Conservation (phyloP, 495 filamentous ascomycete genomes). For the Chlorociboria aeruginascens region DNA sequence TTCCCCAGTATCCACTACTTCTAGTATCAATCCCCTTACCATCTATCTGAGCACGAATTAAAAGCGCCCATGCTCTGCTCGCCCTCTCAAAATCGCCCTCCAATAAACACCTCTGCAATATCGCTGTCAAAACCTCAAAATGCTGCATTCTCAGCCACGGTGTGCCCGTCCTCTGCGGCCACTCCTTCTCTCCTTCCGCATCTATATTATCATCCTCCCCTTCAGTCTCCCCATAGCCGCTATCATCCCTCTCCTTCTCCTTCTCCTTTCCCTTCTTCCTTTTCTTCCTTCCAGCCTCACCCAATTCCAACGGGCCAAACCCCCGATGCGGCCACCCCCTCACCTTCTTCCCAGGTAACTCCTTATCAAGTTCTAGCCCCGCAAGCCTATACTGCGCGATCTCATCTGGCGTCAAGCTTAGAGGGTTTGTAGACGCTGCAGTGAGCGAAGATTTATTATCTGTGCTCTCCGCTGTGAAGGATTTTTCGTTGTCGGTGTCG, state of each 20-base stretch:
- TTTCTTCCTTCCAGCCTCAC: not conserved
- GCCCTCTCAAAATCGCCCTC: slow-evolving; percentile 51
- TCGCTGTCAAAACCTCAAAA: slow-evolving; percentile 42
- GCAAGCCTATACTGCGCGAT: slow-evolving; percentile 35
- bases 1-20: slow-evolving; percentile 46
- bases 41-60: slow-evolving; percentile 42
- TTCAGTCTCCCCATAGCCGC: not conserved
- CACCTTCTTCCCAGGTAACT: slow-evolving; percentile 23
- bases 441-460: not conserved
- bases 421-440: slow-evolving; percentile 16
- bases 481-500: not conserved
- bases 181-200: not conserved
- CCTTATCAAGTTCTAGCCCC: slow-evolving; percentile 31
- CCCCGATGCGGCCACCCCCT: slow-evolving; percentile 33
- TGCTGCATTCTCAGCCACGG: slow-evolving; percentile 39
- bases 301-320: slow-evolving; percentile 18
- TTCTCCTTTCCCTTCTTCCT: slow-evolving; percentile 7
- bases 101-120: slow-evolving; percentile 50
- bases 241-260: not conserved
- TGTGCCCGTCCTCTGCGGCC: not conserved
- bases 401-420: slow-evolving; percentile 34
- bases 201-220: not conserved
- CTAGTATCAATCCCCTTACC: slow-evolving; percentile 44
- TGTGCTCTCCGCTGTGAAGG: not conserved
- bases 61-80: slow-evolving; percentile 49